Conservation (phyloP, 2,329 filamentous ascomycete genomes). For the Stenocarpella maydis region DNA sequence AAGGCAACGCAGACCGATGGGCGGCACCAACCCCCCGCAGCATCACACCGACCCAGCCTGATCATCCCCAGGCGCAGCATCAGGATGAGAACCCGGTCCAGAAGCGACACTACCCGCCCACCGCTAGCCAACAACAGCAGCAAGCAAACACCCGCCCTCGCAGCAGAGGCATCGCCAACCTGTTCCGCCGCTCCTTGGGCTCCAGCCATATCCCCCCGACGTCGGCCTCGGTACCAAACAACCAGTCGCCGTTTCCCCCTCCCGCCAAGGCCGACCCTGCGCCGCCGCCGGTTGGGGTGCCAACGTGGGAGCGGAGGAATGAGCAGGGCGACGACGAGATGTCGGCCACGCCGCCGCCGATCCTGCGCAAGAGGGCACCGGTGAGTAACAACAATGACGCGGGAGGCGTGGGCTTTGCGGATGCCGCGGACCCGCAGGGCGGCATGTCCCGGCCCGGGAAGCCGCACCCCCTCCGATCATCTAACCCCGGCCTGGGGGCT, state of each 20-base stretch:
- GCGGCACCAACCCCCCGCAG: background rate
- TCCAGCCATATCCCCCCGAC: conserved; percentile 16
- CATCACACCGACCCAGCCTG: conserved; percentile 34
- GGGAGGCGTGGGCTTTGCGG: background rate
- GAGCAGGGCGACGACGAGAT: conserved; percentile 19
- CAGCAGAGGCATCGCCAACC: conserved; percentile 27
- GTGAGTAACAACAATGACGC: no score
- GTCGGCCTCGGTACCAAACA: conserved; percentile 29
- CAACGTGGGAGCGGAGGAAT: conserved; percentile 30
- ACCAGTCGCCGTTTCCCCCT: conserved; percentile 27
- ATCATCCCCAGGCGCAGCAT: conserved; percentile 42
- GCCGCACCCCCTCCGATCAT: background rate
- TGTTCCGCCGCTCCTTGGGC: conserved; percentile 35
- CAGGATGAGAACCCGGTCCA: conserved; percentile 41
- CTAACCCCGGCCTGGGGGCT: conserved; percentile 29
- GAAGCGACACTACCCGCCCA: conserved; percentile 37
- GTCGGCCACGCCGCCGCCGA: conserved; percentile 34
- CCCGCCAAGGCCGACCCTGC: conserved; percentile 5
- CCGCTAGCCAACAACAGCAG: conserved; percentile 43
- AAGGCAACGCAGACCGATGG: conserved; percentile 14
- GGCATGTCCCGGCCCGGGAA: background rate
- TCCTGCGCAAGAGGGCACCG: conserved; percentile 30
- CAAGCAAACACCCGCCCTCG: conserved; percentile 40
- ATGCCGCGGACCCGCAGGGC: background rate
- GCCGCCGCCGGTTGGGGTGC: conserved; percentile 15